Base-by-base conservation (phyloP, 495 filamentous ascomycete species). In the Penicillium crystallinum region DNA sequence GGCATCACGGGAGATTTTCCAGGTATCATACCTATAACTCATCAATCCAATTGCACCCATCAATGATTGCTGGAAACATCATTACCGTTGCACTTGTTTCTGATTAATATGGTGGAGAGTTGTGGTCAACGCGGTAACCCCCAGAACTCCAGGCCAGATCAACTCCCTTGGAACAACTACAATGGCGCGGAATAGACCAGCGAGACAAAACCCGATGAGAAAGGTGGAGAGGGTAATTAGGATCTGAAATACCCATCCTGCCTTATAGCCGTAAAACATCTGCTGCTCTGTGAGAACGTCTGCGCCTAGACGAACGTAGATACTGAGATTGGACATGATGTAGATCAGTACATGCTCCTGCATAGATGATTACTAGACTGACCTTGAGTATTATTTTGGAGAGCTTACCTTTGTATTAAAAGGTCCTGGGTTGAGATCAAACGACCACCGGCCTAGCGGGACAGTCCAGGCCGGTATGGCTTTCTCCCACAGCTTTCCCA, bases 121-220 rank as follows among this genome's bases (percentile, higher is more conserved):
- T 6, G 80, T 84, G 48, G 90, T 88, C 78, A 93, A 88, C 44
- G 89, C 82, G 4, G 88, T 85, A 18, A 86, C 87, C 74, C 89
- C 84, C 41, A 95, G 74, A 5, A 89, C 90, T 19, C 83, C 83
- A 0, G 90, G 90, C 90, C 90, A 95, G 33, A 95, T 88, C 80
- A 95, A 88, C 36, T 86, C 85, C 27, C 78, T 77, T 3, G 90
- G 89, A 9, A 83, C 76, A 14, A 95, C 89, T n/a, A 92, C 73
- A 61, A 86, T 87, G 19, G 84, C 76, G n/a, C 87, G 77, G 2
- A 84, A 56, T 71, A 80, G 42, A 0, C 78, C 78, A 17, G 78
- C 76, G 34, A 80, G 63, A 29, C 74, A 73, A 35, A 79, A 80
- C 9, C 78, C 78, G 29, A 78, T 70, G 36, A 78, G 68, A 56